phyloP scores from a whole-genome alignment of 2,329 filamentous ascomycete genomes.

The Periconia sp. region DNA sequence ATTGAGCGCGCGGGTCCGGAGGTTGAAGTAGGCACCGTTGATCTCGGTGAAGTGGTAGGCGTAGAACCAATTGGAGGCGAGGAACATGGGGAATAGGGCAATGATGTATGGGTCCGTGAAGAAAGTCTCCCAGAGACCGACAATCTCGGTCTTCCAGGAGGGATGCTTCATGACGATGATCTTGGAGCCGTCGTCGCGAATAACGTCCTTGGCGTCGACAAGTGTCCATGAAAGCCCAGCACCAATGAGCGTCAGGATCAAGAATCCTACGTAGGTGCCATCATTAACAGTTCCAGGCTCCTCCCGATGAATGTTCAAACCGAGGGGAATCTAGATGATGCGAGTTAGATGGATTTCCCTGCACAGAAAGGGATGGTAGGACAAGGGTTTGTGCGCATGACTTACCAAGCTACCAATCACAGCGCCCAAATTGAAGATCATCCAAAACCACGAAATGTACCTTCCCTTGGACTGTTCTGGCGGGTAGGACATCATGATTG shows the following conservation, averaged over 20 bases:
- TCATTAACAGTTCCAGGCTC: constrained; percentile 64
- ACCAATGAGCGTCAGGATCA: constrained; percentile 79
- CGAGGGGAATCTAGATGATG: constrained; percentile 68
- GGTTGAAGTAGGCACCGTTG: constrained; percentile 74
- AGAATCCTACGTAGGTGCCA: constrained; percentile 87
- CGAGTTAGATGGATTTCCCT: constrained; percentile 3
- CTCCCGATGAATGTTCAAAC: constrained; percentile 69
- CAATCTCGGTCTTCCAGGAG: constrained; percentile 79
- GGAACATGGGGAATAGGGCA: constrained; percentile 81
- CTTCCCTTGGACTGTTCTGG: constrained; percentile 80
- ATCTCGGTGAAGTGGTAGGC: constrained; percentile 79
- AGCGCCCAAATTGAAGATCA: constrained; percentile 91
- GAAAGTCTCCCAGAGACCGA: constrained; percentile 77
- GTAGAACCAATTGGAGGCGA: constrained; percentile 81
- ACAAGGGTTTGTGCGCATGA: constrained; percentile 22
- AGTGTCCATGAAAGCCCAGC: constrained; percentile 73
- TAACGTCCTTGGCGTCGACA: constrained; percentile 72
- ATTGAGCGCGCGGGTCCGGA: constrained; percentile 77
- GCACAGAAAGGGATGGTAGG: constrained; percentile 40
- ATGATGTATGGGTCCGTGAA: constrained; percentile 74
- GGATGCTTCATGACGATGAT: constrained; percentile 92
- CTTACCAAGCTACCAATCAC: constrained; percentile 79
- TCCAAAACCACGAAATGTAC: constrained; percentile 92
- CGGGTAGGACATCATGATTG: constrained; percentile 91
- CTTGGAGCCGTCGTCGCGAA: constrained; percentile 76